Conservation (phyloP, 805 yeast genomes). For the Myxozyma mucilagina region DNA sequence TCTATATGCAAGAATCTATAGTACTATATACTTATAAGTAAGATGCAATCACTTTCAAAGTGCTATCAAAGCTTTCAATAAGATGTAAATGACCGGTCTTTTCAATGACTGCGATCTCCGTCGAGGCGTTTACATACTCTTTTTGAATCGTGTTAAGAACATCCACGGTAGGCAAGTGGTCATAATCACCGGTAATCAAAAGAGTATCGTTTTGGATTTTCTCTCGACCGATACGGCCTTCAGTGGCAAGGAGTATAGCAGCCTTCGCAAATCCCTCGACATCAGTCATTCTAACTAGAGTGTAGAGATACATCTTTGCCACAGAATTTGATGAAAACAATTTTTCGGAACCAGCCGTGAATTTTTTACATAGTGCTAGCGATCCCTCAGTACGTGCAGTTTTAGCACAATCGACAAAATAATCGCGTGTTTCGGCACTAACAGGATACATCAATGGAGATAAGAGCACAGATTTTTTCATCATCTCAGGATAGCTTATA, state of each 20-base stretch:
- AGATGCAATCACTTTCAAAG: not conserved
- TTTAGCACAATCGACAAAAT: not conserved
- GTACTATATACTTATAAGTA: not conserved
- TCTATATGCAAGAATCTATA: too few species aligned
- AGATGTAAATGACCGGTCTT: constrained; percentile 10
- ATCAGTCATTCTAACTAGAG: constrained; percentile 15
- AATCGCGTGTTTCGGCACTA: not conserved
- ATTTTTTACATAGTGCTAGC: not conserved
- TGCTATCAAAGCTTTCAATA: constrained; percentile 9
- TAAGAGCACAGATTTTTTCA: constrained; percentile 10
- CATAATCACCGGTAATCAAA: constrained; percentile 14
- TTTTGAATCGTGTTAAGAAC: constrained; percentile 6
- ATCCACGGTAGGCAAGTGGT: constrained; percentile 16
- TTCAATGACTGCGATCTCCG: constrained; percentile 1
- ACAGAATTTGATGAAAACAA: constrained; percentile 9
- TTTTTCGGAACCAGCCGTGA: not conserved
- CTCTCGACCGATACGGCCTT: constrained; percentile 1
- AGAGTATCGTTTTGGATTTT: not conserved
- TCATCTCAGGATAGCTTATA: constrained; percentile 9
- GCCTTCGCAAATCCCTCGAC: constrained; percentile 23
- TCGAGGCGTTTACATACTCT: constrained; percentile 1
- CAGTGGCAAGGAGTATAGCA: constrained; percentile 8
- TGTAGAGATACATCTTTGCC: constrained; percentile 15
- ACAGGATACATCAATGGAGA: constrained; percentile 21
- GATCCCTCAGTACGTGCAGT: constrained; percentile 7